Conservation (phyloP, 352 stramenopile species). For the Pelagophyceae sp. region DNA sequence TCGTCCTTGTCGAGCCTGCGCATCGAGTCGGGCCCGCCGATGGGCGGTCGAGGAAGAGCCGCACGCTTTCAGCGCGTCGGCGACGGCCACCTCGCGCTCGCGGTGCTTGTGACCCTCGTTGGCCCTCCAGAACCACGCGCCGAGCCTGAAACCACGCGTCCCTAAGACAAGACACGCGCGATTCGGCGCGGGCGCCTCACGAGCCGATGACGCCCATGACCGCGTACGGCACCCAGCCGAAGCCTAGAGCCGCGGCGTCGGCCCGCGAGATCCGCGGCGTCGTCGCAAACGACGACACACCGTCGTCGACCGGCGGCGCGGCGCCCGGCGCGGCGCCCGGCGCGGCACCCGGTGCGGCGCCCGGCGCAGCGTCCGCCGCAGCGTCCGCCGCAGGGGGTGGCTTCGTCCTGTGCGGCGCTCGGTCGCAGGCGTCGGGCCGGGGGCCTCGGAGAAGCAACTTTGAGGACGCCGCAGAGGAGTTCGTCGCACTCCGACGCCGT, state of each 20-base stretch:
- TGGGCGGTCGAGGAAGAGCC: not conserved
- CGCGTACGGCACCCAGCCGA: not conserved
- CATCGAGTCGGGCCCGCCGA: not conserved
- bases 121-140: conserved; percentile 1
- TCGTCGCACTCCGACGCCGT: no score
- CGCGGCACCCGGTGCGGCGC: no score
- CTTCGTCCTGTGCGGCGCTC: no score
- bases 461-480: no score
- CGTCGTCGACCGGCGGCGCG: not conserved
- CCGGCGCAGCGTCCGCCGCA: no score
- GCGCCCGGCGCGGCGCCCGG: no score
- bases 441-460: no score
- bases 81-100: not conserved
- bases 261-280: not conserved
- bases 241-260: not conserved
- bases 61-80: not conserved
- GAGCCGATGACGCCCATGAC: not conserved
- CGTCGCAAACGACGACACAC: not conserved
- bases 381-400: no score
- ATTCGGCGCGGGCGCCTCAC: not conserved
- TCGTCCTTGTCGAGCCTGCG: not conserved
- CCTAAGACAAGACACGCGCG: not conserved
- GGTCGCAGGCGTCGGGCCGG: no score
- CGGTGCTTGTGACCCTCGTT: not conserved
- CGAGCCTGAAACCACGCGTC: not conserved